Percentiles rank a stretch among this genome's conserved stretches.
Evolutionary conservation across 345 rosid species (phyloP).

Genomic region (Diplotaxis tenuifolia): DNA sequence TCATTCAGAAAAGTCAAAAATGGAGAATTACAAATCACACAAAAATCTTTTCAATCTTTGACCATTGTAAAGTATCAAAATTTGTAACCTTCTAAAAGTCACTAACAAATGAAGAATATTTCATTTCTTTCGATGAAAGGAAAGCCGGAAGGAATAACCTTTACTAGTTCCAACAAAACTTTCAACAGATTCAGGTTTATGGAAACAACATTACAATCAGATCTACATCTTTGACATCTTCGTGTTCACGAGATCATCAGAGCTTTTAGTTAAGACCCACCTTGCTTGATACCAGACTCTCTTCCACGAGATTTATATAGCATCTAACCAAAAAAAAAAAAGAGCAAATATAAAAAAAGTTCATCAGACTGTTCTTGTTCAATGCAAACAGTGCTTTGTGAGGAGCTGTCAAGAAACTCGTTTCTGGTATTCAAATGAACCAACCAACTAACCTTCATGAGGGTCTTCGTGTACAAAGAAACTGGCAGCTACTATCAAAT

Average conservation of each 20-base stretch:
- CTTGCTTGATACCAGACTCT: conserved; percentile 34
- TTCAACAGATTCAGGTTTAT: background rate
- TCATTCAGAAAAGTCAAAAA: background rate
- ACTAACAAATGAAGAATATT: conserved; percentile 13
- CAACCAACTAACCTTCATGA: conserved; percentile 33
- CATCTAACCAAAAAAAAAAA: conserved; percentile 15
- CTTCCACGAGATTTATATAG: conserved; percentile 22
- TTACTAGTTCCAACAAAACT: conserved; percentile 25
- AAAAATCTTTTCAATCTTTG: background rate
- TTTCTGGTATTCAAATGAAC: background rate
- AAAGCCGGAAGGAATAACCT: conserved; percentile 12
- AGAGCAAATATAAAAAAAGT: background rate
- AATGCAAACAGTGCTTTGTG: background rate
- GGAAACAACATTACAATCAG: conserved; percentile 20
- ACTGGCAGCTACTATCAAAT: conserved; percentile 78
- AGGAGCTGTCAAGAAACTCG: background rate
- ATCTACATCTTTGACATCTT: conserved; percentile 23
- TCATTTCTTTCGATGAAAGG: background rate
- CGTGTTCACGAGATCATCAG: conserved; percentile 32
- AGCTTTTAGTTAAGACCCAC: conserved; percentile 12
- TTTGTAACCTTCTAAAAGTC: conserved; percentile 14
- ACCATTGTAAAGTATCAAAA: conserved; percentile 24
- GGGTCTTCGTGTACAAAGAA: conserved; percentile 80
- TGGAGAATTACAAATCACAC: background rate
- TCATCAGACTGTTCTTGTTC: background rate